Evolutionary conservation across 2,329 filamentous ascomycete genomes (phyloP), one percentile per base, ranked within the genome.

Genomic region (Phaeosphaeria sp.): DNA sequence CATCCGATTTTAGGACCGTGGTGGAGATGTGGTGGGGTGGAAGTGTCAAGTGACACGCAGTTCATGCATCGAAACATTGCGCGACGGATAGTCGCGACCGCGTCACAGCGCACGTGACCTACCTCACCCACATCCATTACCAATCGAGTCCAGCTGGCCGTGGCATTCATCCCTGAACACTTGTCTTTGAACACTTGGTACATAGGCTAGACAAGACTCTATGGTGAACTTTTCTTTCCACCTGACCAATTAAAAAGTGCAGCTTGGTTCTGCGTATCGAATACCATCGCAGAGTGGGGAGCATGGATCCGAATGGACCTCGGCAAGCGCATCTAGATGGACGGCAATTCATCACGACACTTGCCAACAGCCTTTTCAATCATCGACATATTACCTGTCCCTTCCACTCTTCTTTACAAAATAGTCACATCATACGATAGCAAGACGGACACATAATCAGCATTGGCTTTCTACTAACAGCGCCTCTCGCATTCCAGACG

Each of bases 261-360:
- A n/a, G n/a, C n/a, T n/a, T n/a, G n/a, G n/a, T n/a, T n/a, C n/a
- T n/a, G n/a, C n/a, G n/a, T 1, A 6, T 7, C 9, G 15, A 36
- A 15, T 36, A 11, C 30, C 11, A 13, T 6, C 30, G 30, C 2
- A 17, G 15, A 23, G 22, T 17, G 44, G 15, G 21, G 15, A 46
- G 52, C 47, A 22, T 48, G 53, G 53, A 56, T 43, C 54, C 55
- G 55, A 62, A 60, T 6, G 30, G 54, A 69, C 67, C 67, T 69
- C 67, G 67, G 67, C 65, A 64, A 56, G 60, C 59, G 58, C 64
- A 15, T 36, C 64, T 64, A 64, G 64, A 56, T 59, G 33, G 46
- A 54, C 67, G 67, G 67, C 59, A 68, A 69, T 62, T 67, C 54
- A 55, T 67, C 64, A 65, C 64, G 60, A 65, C 54, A 47, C 60